These are phyloP conservation scores for Pyracantha coccinea DNA, from an alignment of 331 rosid species.

Conservation along the genomic window DNA sequence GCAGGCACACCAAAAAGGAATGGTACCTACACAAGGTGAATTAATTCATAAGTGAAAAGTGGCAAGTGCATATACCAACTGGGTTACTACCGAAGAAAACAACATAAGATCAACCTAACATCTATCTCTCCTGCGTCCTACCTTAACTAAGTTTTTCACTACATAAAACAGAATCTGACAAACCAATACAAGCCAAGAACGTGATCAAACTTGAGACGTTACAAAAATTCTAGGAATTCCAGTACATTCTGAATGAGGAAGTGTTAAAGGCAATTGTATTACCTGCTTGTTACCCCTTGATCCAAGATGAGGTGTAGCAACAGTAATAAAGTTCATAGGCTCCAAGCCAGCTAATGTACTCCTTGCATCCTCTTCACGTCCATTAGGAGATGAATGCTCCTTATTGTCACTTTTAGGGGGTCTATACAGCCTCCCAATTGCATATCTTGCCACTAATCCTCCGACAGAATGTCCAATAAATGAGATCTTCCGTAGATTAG, in stretches of 20 bases:
- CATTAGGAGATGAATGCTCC: conserved; percentile 26
- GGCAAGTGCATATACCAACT: not conserved
- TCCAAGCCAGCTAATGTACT: conserved; percentile 77
- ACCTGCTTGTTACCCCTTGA: conserved; percentile 99
- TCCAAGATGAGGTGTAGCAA: conserved; percentile 97
- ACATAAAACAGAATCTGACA: not conserved
- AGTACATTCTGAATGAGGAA: not conserved
- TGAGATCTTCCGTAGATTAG: conserved; percentile 63
- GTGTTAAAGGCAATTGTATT: not conserved
- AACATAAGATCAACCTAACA: not conserved
- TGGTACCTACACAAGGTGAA: conserved; percentile 66
- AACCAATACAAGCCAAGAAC: not conserved
- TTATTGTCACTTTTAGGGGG: conserved; percentile 32
- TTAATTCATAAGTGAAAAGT: not conserved
- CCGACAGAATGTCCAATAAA: conserved; percentile 95
- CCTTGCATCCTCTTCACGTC: conserved; percentile 24
- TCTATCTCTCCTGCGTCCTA: not conserved
- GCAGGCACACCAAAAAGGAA: conserved; percentile 93
- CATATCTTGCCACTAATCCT: conserved; percentile 89
- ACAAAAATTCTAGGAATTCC: not conserved
- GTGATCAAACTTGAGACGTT: not conserved
- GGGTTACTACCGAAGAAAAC: not conserved
- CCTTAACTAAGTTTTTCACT: not conserved
- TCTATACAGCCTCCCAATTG: conserved; percentile 74
- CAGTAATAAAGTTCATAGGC: conserved; percentile 79